These are phyloP conservation scores for Trypanosoma boissoni DNA, from an alignment of 208 protist genomes.

Conservation along the genomic window DNA sequence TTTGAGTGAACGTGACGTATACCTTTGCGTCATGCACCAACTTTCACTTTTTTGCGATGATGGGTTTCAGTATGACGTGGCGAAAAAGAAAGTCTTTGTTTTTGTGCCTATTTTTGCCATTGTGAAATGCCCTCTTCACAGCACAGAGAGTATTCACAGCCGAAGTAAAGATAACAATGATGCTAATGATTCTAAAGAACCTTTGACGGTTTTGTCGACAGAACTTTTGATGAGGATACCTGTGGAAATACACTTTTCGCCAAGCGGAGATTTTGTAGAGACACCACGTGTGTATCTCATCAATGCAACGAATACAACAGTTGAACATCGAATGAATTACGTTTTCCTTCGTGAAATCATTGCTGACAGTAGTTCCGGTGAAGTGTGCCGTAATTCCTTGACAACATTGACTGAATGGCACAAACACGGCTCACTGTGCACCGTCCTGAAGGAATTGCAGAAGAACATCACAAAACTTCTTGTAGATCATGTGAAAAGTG, in stretches of 20 bases:
- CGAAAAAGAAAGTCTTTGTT: neutral
- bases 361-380: slow-evolving; percentile 11
- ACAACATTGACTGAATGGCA: slow-evolving; percentile 11
- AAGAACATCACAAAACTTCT: slow-evolving; percentile 13
- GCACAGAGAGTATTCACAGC: too few species aligned
- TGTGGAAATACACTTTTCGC: slow-evolving; percentile 5
- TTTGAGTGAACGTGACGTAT: neutral
- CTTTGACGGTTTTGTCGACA: neutral
- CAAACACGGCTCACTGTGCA: slow-evolving; percentile 13
- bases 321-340: slow-evolving; percentile 5
- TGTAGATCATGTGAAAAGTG: slow-evolving; percentile 5
- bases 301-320: neutral
- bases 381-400: slow-evolving; percentile 6
- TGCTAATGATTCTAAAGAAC: neutral
- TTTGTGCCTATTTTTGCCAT: slow-evolving; percentile 11
- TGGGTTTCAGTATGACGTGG: slow-evolving; percentile 15
- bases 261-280: slow-evolving; percentile 4
- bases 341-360: slow-evolving; percentile 17
- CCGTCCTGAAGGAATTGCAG: slow-evolving; percentile 22
- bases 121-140: neutral
- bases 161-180: neutral
- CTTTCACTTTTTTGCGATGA: slow-evolving; percentile 18
- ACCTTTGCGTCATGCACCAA: slow-evolving; percentile 10
- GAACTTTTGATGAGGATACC: slow-evolving; percentile 12
- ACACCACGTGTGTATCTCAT: slow-evolving; percentile 20